These are phyloP conservation scores for Dactylellina drechsleri DNA, from an alignment of 2,329 filamentous ascomycete species.

Conservation along the genomic window DNA sequence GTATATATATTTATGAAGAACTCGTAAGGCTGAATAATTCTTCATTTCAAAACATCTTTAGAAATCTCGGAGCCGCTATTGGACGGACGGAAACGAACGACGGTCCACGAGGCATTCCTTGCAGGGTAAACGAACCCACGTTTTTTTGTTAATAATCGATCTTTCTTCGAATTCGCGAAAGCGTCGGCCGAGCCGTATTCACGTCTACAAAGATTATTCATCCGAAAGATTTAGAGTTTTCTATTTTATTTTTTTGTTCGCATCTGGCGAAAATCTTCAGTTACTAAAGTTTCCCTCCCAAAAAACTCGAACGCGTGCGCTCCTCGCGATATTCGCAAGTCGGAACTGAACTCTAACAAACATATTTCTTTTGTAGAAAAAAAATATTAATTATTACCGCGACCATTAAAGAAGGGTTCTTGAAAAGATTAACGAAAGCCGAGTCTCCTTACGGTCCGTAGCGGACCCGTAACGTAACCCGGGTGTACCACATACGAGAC, in stretches of 20 bases:
- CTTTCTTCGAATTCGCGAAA: neutral
- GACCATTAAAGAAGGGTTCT: neutral
- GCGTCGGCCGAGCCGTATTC: too few relatives aligned
- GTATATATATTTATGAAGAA: too few relatives aligned
- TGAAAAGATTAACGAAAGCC: neutral
- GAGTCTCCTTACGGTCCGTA: constrained; percentile 19
- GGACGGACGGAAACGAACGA: too few relatives aligned
- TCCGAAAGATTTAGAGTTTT: too few relatives aligned
- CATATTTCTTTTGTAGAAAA: neutral
- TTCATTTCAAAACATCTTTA: too few relatives aligned
- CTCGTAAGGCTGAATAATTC: too few relatives aligned
- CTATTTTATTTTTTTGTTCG: constrained; percentile 3
- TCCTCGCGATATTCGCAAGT: constrained; percentile 25
- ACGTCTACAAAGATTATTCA: too few relatives aligned
- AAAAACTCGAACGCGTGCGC: neutral
- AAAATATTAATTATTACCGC: neutral
- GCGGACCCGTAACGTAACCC: constrained; percentile 11
- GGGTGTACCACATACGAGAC: neutral
- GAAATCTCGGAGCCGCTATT: too few relatives aligned
- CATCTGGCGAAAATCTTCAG: constrained; percentile 12
- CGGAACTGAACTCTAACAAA: constrained; percentile 25
- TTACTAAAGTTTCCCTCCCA: neutral
- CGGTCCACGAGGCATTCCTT: too few relatives aligned
- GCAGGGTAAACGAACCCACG: too few relatives aligned
- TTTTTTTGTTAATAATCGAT: constrained; percentile 7